Conservation (phyloP, 2,329 filamentous ascomycete species). For the Botrytis paeoniae region DNA sequence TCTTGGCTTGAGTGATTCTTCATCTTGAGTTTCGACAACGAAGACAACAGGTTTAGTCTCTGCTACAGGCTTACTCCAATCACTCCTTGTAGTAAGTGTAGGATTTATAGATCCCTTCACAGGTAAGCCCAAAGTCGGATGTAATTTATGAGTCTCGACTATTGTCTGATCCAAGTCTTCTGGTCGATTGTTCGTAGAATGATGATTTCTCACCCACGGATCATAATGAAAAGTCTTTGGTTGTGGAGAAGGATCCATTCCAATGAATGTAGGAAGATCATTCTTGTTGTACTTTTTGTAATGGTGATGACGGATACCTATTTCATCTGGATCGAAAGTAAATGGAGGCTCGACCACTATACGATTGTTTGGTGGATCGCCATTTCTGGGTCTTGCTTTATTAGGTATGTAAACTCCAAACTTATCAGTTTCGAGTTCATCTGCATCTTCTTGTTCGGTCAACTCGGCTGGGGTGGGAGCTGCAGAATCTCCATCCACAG, state of each 20-base stretch:
- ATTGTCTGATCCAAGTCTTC: constrained; percentile 35
- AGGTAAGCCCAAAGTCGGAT: constrained; percentile 32
- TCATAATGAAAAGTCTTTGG: constrained; percentile 34
- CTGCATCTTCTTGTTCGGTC: constrained; percentile 28
- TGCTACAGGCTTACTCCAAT: constrained; percentile 19
- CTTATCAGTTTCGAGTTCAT: constrained; percentile 28
- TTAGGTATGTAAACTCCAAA: constrained; percentile 31
- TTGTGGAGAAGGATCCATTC: constrained; percentile 31
- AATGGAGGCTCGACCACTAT: constrained; percentile 29
- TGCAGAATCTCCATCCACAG: constrained; percentile 24
- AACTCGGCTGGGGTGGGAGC: constrained; percentile 27
- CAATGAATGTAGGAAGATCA: constrained; percentile 29
- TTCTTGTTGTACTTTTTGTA: constrained; percentile 29
- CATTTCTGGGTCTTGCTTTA: constrained; percentile 29
- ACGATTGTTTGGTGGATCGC: constrained; percentile 31
- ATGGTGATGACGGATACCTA: constrained; percentile 34
- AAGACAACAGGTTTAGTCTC: constrained; percentile 17
- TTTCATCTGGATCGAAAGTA: constrained; percentile 34
- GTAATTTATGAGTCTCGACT: constrained; percentile 27
- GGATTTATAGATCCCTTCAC: constrained; percentile 30
- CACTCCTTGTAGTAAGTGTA: constrained; percentile 11
- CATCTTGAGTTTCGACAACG: constrained; percentile 13
- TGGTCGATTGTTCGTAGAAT: constrained; percentile 32
- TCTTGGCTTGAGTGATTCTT: constrained; percentile 11
- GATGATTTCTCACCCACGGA: constrained; percentile 31